Evolutionary conservation across 768 basidiomycete species (phyloP), one percentile per base, ranked within the genome.

Genomic region (Gyrodon lividus): DNA sequence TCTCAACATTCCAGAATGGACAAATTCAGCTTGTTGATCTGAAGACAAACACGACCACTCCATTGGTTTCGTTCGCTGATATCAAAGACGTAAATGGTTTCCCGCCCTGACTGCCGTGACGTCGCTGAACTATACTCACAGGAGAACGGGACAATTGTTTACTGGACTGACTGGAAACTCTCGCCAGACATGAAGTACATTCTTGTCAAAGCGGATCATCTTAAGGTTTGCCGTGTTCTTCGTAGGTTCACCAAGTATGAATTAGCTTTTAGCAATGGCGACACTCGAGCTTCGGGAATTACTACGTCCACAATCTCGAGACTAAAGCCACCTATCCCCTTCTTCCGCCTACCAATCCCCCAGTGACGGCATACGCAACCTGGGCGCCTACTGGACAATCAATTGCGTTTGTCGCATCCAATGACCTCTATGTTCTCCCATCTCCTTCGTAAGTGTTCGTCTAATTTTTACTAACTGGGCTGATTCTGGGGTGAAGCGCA

Each of bases 111-210:
- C 4, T 38, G 4, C n/a, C 3, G 39, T 35, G 22, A 19, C 10
- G 8, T 31, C 16, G 17, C 37, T 57, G 35, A 60, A 50, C 28
- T 54, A 39, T 43, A 28, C 39, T 5, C 47, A 9, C 56, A 92
- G 87, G 79, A 81, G 58, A 64, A 76, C 34, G 86, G 84, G 13
- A 59, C 64, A n/a, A 55, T 66, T 2, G 70, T 92, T 12, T 20
- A 23, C 20, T 84, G 82, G 75, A 59, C 69, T 5, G 67, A 72
- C 14, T 98, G 93, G 93, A 80, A 84, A 59, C 77, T 96, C 13
- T 98, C 96, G 2, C 80, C 92, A 3, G 93, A 98, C 70, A 88
- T 92, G 87, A 81, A 88, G 62, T 89, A 90, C 70, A 77, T 98
- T 44, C 80, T 98, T 17, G 71, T 99, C 46, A 86, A 90, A 64